A percentile compares a stretch with the other conserved stretches of the same genome.
These are phyloP conservation scores for Trichoderma erinaceum DNA, from an alignment of 495 filamentous ascomycete species.

Conservation along the genomic window DNA sequence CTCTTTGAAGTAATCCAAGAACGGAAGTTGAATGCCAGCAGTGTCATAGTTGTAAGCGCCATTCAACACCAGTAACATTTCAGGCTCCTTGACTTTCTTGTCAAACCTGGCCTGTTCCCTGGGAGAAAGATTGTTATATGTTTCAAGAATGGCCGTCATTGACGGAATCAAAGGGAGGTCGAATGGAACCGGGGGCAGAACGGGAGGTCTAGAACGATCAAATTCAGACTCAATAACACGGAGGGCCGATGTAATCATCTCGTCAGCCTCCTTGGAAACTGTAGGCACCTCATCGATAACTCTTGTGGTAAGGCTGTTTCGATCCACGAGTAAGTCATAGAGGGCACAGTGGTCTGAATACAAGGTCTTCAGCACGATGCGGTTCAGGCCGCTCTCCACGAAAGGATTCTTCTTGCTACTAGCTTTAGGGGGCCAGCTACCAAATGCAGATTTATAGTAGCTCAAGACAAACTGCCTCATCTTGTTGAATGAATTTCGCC, in stretches of 20 bases:
- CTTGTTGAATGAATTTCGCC: conserved; percentile 65
- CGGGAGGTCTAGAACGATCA: conserved; percentile 79
- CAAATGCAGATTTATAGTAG: conserved; percentile 78
- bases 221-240: conserved; percentile 77
- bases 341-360: conserved; percentile 81
- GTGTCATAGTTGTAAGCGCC: conserved; percentile 70
- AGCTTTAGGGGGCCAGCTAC: conserved; percentile 91
- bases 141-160: conserved; percentile 54
- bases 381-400: conserved; percentile 76
- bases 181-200: conserved; percentile 86
- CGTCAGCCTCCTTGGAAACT: conserved; percentile 30
- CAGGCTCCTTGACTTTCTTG: conserved; percentile 66
- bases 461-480: conserved; percentile 69
- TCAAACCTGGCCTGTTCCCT: conserved; percentile 65
- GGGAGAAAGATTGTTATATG: conserved; percentile 53
- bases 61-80: conserved; percentile 65
- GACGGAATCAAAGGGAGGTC: conserved; percentile 76
- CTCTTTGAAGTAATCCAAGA: conserved; percentile 72
- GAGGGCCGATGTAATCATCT: conserved; percentile 46
- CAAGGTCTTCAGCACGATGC: conserved; percentile 69
- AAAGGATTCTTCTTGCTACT: conserved; percentile 88
- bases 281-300: conserved; percentile 47
- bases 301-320: conserved; percentile 52
- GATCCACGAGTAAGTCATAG: conserved; percentile 85
- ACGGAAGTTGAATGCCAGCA: conserved; percentile 50